These are phyloP conservation scores for Leishmania mexicana DNA, from an alignment of 208 protist species.

Conservation along the genomic window DNA sequence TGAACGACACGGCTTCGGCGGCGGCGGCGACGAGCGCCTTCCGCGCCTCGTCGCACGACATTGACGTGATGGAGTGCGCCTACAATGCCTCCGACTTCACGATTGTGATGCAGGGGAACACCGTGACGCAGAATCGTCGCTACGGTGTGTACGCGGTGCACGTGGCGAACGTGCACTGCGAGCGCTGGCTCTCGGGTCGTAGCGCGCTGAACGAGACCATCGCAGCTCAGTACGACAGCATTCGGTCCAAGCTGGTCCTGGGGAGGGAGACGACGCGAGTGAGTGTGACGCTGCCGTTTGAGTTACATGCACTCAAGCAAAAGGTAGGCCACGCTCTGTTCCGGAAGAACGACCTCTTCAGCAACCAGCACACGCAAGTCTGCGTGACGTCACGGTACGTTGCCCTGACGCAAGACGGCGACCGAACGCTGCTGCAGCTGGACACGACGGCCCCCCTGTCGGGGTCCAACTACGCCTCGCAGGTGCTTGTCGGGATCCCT, in stretches of 20 bases:
- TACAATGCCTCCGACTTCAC: constrained; percentile 29
- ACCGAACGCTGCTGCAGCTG: constrained; percentile 64
- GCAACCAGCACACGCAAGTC: constrained; percentile 52
- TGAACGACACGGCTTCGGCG: not conserved
- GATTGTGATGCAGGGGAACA: constrained; percentile 63
- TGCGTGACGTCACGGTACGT: constrained; percentile 76
- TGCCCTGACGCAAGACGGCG: constrained; percentile 41
- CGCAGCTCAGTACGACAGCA: constrained; percentile 39
- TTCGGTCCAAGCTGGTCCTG: constrained; percentile 49
- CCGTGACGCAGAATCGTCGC: constrained; percentile 45
- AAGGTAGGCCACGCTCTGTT: constrained; percentile 59
- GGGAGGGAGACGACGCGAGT: constrained; percentile 14
- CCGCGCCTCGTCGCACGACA: not conserved
- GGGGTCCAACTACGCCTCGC: constrained; percentile 59
- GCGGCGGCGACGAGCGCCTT: not conserved
- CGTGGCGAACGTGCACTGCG: constrained; percentile 60
- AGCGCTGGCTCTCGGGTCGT: constrained; percentile 30
- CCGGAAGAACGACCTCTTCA: constrained; percentile 59
- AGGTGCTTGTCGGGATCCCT: constrained; percentile 59
- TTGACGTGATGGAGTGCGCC: constrained; percentile 15
- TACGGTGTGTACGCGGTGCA: constrained; percentile 72
- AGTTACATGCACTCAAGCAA: constrained; percentile 28
- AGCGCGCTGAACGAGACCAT: constrained; percentile 40
- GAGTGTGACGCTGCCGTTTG: constrained; percentile 36
- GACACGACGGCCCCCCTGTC: constrained; percentile 58